phyloP scores from a whole-genome alignment of 495 filamentous ascomycete species.

The Cercophora newfieldiana region DNA sequence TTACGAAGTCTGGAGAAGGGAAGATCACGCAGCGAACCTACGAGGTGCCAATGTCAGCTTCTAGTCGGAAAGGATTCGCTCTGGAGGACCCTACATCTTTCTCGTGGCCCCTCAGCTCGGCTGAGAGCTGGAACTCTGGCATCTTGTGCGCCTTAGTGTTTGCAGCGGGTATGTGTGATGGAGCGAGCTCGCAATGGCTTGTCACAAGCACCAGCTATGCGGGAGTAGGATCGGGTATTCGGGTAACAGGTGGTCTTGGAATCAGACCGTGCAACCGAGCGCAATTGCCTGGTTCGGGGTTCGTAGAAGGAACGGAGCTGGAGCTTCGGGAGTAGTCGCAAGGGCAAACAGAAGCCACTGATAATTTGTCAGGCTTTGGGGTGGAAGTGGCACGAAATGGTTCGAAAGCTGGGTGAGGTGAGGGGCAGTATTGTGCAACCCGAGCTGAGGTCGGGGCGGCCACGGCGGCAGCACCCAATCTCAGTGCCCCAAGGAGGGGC shows the following conservation, averaged over 20 bases:
- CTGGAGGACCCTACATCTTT: conserved; percentile 67
- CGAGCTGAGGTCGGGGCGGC: neutral
- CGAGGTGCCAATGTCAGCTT: conserved; percentile 20
- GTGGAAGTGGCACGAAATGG: conserved; percentile 20
- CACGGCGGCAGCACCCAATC: conserved; percentile 1
- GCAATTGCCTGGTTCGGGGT: neutral
- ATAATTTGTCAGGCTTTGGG: conserved; percentile 23
- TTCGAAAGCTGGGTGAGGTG: conserved; percentile 24
- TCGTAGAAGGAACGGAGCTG: neutral
- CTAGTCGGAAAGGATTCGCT: conserved; percentile 17
- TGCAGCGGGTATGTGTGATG: neutral
- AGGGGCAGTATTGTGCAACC: conserved; percentile 5
- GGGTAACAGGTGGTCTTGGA: neutral
- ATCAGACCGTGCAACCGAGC: neutral
- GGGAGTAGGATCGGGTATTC: neutral
- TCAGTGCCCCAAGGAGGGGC: conserved; percentile 8
- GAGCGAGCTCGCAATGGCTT: conserved; percentile 9
- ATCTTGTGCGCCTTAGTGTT: conserved; percentile 27
- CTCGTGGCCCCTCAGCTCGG: conserved; percentile 75
- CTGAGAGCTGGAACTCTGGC: conserved; percentile 75
- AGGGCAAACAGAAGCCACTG: neutral
- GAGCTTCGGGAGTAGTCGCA: neutral
- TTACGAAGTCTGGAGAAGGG: conserved; percentile 66
- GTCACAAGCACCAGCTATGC: neutral
- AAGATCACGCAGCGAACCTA: conserved; percentile 90